Percentiles rank a stretch among this genome's conserved stretches.
Conservation (phyloP, 2,329 filamentous ascomycete species). For the Macrophomina phaseolina region DNA sequence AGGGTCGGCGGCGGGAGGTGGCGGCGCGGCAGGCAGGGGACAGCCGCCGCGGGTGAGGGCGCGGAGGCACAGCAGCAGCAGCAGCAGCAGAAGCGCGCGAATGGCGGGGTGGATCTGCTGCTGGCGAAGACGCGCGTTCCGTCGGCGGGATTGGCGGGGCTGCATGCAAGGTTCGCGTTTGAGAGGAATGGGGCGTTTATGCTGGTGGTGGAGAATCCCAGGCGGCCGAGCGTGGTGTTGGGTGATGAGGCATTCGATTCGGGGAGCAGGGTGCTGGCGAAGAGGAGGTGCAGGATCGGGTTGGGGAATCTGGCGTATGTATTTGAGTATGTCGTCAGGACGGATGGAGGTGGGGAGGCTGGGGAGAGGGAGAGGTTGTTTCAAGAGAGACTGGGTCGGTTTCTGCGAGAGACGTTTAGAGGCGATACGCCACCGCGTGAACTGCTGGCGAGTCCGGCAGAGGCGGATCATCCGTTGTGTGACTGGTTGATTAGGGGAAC, state of each 20-base stretch:
- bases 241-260: slow-evolving; percentile 10
- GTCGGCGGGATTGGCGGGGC: not conserved
- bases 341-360: not conserved
- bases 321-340: slow-evolving; percentile 12
- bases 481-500: slow-evolving; percentile 14
- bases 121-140: slow-evolving; percentile 8
- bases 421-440: slow-evolving; percentile 2
- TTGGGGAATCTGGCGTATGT: slow-evolving; percentile 16
- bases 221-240: slow-evolving; percentile 1
- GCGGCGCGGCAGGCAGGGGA: not conserved
- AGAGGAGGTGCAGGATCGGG: not conserved
- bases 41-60: not conserved
- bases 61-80: not conserved
- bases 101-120: slow-evolving; percentile 14
- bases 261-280: slow-evolving; percentile 2
- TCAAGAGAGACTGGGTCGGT: not conserved
- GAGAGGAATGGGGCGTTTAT: slow-evolving; percentile 15
- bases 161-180: slow-evolving; percentile 12
- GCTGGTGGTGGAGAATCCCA: slow-evolving; percentile 11
- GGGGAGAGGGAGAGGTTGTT: not conserved
- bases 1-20: not conserved
- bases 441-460: slow-evolving; percentile 4
- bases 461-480: slow-evolving; percentile 12
- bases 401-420: slow-evolving; percentile 2
- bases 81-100: not conserved